A percentile compares a stretch with the other conserved stretches of the same genome.
These are phyloP conservation scores for Epichloe uncinata DNA, from an alignment of 2,329 filamentous ascomycete species.

Conservation along the genomic window DNA sequence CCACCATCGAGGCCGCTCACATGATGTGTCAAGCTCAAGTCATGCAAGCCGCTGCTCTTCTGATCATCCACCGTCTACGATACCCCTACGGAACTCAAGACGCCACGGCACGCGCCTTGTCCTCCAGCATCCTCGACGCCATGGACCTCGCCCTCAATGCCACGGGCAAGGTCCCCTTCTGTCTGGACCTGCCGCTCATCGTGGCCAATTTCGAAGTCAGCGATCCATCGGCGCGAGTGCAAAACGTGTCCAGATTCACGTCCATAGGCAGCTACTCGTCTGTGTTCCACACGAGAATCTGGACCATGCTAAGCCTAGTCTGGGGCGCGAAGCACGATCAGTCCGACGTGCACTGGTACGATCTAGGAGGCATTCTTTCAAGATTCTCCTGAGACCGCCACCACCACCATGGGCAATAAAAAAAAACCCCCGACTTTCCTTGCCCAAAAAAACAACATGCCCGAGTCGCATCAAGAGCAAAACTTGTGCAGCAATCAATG, in stretches of 20 bases:
- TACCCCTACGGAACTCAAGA: conserved; percentile 7
- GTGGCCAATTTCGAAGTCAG: conserved; percentile 14
- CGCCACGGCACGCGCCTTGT: background rate
- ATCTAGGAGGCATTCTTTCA: background rate
- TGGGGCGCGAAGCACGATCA: background rate
- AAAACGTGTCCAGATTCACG: conserved; percentile 4
- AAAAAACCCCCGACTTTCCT: no score
- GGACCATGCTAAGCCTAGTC: background rate
- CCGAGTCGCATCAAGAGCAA: no score
- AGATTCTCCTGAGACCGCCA: background rate
- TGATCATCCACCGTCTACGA: conserved; percentile 13
- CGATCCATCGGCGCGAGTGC: conserved; percentile 4
- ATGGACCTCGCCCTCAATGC: conserved; percentile 10
- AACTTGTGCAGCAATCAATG: no score
- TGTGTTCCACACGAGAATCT: conserved; percentile 1
- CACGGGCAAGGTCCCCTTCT: conserved; percentile 9
- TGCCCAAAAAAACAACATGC: no score
- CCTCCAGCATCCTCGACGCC: conserved; percentile 12
- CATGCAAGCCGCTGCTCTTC: conserved; percentile 11
- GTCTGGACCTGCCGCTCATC: conserved; percentile 11
- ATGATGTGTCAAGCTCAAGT: conserved; percentile 17
- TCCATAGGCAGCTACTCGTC: conserved; percentile 7
- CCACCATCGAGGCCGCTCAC: conserved; percentile 12
- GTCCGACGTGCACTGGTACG: background rate
- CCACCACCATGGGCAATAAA: no score